Conservation (phyloP, 1,284 basidiomycete genomes). For the Porodaedalea pini region DNA sequence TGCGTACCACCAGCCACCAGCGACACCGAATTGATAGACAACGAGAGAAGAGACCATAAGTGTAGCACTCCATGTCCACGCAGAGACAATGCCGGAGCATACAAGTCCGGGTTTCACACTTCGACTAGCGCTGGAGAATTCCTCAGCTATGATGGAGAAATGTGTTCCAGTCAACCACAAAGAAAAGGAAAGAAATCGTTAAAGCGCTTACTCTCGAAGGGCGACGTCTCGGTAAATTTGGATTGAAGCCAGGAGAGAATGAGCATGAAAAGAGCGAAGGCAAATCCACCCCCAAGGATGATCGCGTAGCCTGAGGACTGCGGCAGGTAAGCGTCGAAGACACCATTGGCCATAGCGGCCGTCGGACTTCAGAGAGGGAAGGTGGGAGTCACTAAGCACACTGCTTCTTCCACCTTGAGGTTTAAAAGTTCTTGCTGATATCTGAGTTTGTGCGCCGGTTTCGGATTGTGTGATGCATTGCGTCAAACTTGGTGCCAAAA, state of each 20-base stretch:
- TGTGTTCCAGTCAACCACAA: neutral
- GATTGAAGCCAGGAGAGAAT: conserved; percentile 17
- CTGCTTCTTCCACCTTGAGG: too few relatives aligned
- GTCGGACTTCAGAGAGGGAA: too few relatives aligned
- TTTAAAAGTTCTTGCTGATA: too few relatives aligned
- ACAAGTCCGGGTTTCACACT: conserved; percentile 57
- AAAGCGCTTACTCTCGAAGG: conserved; percentile 17
- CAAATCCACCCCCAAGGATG: conserved; percentile 19
- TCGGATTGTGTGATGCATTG: too few relatives aligned
- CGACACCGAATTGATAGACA: conserved; percentile 5
- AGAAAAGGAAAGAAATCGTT: neutral
- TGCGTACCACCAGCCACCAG: conserved; percentile 42
- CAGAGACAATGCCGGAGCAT: conserved; percentile 57
- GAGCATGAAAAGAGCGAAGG: conserved; percentile 19
- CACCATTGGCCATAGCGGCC: conserved; percentile 18
- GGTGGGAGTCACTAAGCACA: too few relatives aligned
- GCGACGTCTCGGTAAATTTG: conserved; percentile 18
- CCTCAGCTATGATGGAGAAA: conserved; percentile 16
- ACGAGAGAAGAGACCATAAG: conserved; percentile 30
- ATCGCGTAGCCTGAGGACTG: conserved; percentile 20
- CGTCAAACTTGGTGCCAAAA: too few relatives aligned
- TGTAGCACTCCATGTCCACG: conserved; percentile 59
- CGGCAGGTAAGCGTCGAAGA: conserved; percentile 16
- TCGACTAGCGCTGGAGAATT: conserved; percentile 20
- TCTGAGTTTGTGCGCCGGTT: too few relatives aligned